Evolutionary conservation across 2,329 filamentous ascomycete genomes (phyloP).

Genomic region (Colletotrichum sp.): DNA sequence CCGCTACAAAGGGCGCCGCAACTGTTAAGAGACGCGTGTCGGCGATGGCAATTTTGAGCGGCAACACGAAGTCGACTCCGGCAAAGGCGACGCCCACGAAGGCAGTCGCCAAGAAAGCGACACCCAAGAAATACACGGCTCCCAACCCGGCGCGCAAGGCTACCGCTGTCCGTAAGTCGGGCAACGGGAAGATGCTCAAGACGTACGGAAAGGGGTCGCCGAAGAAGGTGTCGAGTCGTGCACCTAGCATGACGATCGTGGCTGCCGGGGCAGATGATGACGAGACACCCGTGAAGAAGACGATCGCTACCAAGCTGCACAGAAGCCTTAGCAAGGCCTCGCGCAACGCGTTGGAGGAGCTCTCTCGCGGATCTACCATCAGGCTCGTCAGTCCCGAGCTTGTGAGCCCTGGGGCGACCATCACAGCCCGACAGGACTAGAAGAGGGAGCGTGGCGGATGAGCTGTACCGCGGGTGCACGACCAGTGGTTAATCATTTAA

Average conservation of each 20-base stretch:
- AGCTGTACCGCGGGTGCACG: background rate
- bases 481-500: background rate
- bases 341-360: conserved; percentile 19
- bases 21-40: conserved; percentile 40
- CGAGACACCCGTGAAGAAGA: background rate
- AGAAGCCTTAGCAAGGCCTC: conserved; percentile 20
- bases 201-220: conserved; percentile 18
- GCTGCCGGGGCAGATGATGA: conserved; percentile 8
- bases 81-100: background rate
- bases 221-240: conserved; percentile 12
- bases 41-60: conserved; percentile 28
- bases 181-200: conserved; percentile 21
- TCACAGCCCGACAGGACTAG: conserved; percentile 14
- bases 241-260: conserved; percentile 19
- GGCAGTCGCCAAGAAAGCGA: conserved; percentile 1
- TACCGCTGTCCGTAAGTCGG: conserved; percentile 18
- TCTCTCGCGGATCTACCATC: conserved; percentile 15
- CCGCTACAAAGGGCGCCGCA: conserved; percentile 32
- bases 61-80: conserved; percentile 13
- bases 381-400: conserved; percentile 20
- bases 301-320: background rate
- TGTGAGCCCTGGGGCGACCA: conserved; percentile 9
- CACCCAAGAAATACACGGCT: conserved; percentile 16
- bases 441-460: background rate
- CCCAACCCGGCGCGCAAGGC: conserved; percentile 17